Conservation (phyloP, 805 yeast genomes). For the Saturnispora sekii region DNA sequence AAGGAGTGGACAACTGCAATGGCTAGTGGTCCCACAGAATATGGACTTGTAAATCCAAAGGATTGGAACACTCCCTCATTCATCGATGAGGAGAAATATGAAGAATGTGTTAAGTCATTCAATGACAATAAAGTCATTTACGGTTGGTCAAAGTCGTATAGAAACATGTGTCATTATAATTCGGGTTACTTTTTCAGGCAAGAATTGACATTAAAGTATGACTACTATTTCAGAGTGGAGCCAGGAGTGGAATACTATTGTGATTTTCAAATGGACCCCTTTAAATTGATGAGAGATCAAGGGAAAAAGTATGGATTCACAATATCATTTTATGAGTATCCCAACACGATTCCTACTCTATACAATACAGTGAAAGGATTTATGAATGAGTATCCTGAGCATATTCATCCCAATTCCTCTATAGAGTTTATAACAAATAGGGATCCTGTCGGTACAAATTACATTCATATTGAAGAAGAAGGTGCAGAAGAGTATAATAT, state of each 20-base stretch:
- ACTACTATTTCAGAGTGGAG: slow-evolving; percentile 92
- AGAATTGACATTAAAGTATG: slow-evolving; percentile 58
- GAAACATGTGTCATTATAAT: slow-evolving; percentile 95
- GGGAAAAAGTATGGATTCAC: slow-evolving; percentile 82
- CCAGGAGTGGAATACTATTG: slow-evolving; percentile 86
- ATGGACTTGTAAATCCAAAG: slow-evolving; percentile 52
- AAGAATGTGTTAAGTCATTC: slow-evolving; percentile 36
- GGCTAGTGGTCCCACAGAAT: slow-evolving; percentile 59
- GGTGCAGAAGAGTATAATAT: slow-evolving; percentile 53
- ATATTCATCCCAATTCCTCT: slow-evolving; percentile 55
- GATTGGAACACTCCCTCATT: slow-evolving; percentile 74
- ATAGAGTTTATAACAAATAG: slow-evolving; percentile 48
- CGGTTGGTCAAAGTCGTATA: slow-evolving; percentile 56
- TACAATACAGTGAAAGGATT: slow-evolving; percentile 70
- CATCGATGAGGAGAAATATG: slow-evolving; percentile 51
- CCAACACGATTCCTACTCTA: slow-evolving; percentile 75
- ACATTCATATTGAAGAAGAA: slow-evolving; percentile 20
- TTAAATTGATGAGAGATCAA: slow-evolving; percentile 65
- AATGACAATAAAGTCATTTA: slow-evolving; percentile 44
- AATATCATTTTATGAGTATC: slow-evolving; percentile 72
- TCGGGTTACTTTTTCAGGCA: slow-evolving; percentile 86
- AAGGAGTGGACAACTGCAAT: slow-evolving; percentile 48
- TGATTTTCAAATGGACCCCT: slow-evolving; percentile 84
- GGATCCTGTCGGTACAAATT: slow-evolving; percentile 36
- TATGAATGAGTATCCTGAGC: slow-evolving; percentile 46